Base-by-base conservation (phyloP, 1,284 basidiomycete genomes). In the Malassezia globosa region DNA sequence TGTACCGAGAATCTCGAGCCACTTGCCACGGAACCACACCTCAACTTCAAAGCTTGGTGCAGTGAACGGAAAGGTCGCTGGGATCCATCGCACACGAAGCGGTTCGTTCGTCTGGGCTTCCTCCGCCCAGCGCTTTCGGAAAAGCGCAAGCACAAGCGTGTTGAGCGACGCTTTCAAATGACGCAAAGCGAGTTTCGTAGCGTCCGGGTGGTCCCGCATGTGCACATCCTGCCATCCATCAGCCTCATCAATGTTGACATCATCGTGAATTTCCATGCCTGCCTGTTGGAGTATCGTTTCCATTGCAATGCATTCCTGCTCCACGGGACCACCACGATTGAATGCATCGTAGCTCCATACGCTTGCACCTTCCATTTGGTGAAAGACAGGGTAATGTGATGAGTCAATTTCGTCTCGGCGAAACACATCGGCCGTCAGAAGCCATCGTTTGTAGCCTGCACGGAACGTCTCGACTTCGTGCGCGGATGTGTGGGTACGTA, bases 351-450 rank as follows among this genome's bases (percentile, higher is more conserved):
- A 39, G 1, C 42, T 22, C 59, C 85, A 89, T 42, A 95, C 81
- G 36, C 82, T 77, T 18, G 90, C 88, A 25, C 92, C 94, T 73
- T 99, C 94, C 76, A 95, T 88, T 74, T 99, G 94, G 74, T 99
- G 94, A 72, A 99, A 99, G 37, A 95, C 85, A 16, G 94, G 94
- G 73, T 96, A 96, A 73, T 99, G 94, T 8, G 84, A 86, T 18
- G 81, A 79, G 75, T 99, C 94, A 59, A 99, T 97, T 74, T 97
- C 94, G 79, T 99, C 94, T 58, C 94, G 81, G 36, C 94, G 77
- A 74, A 96, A 99, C 38, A 99, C 94, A 75, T 99, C 94, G n/a
- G 94, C 90, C 1, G 89, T 86, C 41, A 97, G 77, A 26, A 97
- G 77, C 86, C 90, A 97, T 45, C 78, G 77, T 29, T 84, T 80